These are phyloP conservation scores for Thermoascus crustaceus DNA, from an alignment of 2,329 filamentous ascomycete species.

Conservation along the genomic window DNA sequence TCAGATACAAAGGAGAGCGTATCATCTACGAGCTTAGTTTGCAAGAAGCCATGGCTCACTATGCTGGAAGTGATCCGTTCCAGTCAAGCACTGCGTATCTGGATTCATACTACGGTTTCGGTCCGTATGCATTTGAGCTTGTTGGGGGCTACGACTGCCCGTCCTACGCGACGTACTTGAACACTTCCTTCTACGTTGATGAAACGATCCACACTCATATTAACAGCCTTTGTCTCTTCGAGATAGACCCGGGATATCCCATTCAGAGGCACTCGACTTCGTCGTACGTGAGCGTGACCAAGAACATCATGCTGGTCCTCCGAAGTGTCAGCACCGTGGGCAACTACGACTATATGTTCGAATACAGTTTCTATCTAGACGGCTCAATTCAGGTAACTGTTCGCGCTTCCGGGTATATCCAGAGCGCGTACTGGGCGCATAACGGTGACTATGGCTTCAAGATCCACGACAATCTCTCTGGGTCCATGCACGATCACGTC, in stretches of 20 bases:
- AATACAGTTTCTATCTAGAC: conserved; percentile 35
- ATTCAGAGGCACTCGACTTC: conserved; percentile 42
- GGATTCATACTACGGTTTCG: conserved; percentile 26
- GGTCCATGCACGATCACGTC: conserved; percentile 32
- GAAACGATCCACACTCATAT: conserved; percentile 23
- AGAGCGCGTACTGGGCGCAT: conserved; percentile 18
- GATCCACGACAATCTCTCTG: conserved; percentile 24
- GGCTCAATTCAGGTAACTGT: conserved; percentile 36
- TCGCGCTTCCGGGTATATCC: conserved; percentile 38
- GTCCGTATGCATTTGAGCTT: conserved; percentile 11
- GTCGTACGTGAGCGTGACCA: conserved; percentile 38
- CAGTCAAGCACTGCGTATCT: conserved; percentile 19
- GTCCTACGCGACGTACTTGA: conserved; percentile 17
- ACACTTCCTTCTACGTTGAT: conserved; percentile 29
- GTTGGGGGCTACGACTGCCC: conserved; percentile 22
- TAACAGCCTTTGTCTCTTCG: conserved; percentile 50
- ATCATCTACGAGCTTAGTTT: conserved; percentile 47
- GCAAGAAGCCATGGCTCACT: conserved; percentile 47
- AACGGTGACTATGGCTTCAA: conserved; percentile 27
- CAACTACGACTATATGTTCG: conserved; percentile 41
- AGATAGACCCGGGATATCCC: conserved; percentile 43
- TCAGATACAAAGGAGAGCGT: conserved; percentile 43
- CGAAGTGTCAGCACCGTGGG: conserved; percentile 35
- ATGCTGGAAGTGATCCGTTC: conserved; percentile 32
- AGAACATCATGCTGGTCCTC: conserved; percentile 34